A percentile compares a stretch with the other conserved stretches of the same genome.
These are phyloP conservation scores for Phytophthora cryptogea DNA, from an alignment of 352 stramenopile genomes.

Conservation along the genomic window DNA sequence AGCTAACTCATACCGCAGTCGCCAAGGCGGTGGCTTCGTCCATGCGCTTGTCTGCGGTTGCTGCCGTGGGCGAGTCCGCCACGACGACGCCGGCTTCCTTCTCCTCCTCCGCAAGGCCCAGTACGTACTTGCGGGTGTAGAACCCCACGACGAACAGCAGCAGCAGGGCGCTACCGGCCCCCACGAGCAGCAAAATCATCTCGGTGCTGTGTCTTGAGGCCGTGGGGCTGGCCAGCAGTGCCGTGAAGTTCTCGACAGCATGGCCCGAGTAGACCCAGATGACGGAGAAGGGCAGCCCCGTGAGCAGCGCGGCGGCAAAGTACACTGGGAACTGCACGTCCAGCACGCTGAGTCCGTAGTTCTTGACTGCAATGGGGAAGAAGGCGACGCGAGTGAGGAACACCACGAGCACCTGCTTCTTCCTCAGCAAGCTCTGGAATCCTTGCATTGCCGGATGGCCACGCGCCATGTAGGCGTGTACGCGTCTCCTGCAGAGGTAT, in stretches of 20 bases:
- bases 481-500: conserved; percentile 62
- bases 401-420: conserved; percentile 73
- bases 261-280: conserved; percentile 84
- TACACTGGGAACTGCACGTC: conserved; percentile 73
- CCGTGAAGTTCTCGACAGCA: conserved; percentile 61
- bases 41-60: neutral
- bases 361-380: conserved; percentile 87
- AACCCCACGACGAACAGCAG: conserved; percentile 66
- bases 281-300: conserved; percentile 69
- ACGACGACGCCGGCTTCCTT: conserved; percentile 6
- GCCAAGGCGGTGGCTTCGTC: conserved; percentile 20
- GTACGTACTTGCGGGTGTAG: conserved; percentile 75
- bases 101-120: conserved; percentile 60
- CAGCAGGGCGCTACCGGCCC: conserved; percentile 52
- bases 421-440: conserved; percentile 63
- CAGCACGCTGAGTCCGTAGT: conserved; percentile 84
- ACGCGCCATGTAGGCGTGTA: conserved; percentile 70
- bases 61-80: conserved; percentile 4
- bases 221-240: conserved; percentile 45
- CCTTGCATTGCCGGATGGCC: conserved; percentile 72
- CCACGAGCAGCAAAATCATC: conserved; percentile 59
- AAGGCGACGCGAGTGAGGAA: conserved; percentile 82
- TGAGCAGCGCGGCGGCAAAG: conserved; percentile 66
- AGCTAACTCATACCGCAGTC: conserved; percentile 16
- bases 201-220: conserved; percentile 52